Evolutionary conservation across 2,329 filamentous ascomycete genomes (phyloP).

Genomic region (Fusarium sp.): DNA sequence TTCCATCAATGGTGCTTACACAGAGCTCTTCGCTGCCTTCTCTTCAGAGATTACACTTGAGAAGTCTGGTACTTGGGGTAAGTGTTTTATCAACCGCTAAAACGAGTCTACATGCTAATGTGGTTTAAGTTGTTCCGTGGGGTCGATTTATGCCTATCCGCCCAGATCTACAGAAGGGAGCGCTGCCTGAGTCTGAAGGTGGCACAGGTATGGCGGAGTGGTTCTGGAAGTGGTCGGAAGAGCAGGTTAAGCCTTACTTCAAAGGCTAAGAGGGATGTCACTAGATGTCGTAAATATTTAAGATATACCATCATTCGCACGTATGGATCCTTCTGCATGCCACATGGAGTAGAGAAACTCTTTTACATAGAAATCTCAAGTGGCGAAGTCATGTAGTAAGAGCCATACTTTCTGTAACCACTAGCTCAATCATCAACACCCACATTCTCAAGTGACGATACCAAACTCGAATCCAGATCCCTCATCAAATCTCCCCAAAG

Average conservation of each 20-base stretch:
- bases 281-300: neutral
- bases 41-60: slow-evolving; percentile 58
- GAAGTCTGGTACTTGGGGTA: slow-evolving; percentile 53
- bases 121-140: slow-evolving; percentile 49
- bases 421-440: slow-evolving; percentile 14
- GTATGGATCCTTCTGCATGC: neutral
- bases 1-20: slow-evolving; percentile 60
- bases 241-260: slow-evolving; percentile 52
- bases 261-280: neutral
- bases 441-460: slow-evolving; percentile 49
- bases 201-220: slow-evolving; percentile 54
- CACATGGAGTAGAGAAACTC: too few relatives aligned
- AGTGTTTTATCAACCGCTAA: neutral
- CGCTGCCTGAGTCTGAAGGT: slow-evolving; percentile 54
- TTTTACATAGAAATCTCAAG: too few relatives aligned
- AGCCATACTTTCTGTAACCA: neutral
- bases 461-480: slow-evolving; percentile 39
- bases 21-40: slow-evolving; percentile 62
- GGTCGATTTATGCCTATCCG: slow-evolving; percentile 55
- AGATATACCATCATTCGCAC: neutral
- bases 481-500: slow-evolving; percentile 46
- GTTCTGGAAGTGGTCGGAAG: slow-evolving; percentile 60
- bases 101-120: slow-evolving; percentile 8
- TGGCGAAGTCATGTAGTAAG: too few relatives aligned
- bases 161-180: slow-evolving; percentile 50